Percentiles rank a stretch among this genome's conserved stretches.
Evolutionary conservation across 2,329 filamentous ascomycete species (phyloP).

Genomic region (Fusarium cyanostomum): DNA sequence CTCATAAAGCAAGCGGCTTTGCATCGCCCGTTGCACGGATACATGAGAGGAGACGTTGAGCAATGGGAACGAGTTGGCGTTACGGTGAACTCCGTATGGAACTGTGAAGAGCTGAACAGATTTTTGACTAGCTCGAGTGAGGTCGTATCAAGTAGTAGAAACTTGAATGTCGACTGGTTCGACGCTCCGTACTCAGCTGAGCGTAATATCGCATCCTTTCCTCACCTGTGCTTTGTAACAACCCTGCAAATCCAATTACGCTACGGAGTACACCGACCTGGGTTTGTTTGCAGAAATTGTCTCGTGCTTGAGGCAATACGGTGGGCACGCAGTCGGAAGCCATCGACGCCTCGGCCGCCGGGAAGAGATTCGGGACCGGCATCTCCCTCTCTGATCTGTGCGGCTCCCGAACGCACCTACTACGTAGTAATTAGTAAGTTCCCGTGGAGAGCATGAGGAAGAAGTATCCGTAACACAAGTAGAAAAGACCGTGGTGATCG

Average conservation of each 20-base stretch:
- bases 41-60: slow-evolving; percentile 10
- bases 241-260: slow-evolving; percentile 36
- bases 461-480: neutral
- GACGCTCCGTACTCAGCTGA: neutral
- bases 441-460: neutral
- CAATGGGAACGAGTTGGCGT: slow-evolving; percentile 3
- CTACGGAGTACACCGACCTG: slow-evolving; percentile 34
- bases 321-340: slow-evolving; percentile 14
- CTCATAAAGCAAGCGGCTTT: slow-evolving; percentile 6
- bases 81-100: neutral
- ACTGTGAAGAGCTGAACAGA: neutral
- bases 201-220: slow-evolving; percentile 24
- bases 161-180: neutral
- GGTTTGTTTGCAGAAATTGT: slow-evolving; percentile 33
- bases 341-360: slow-evolving; percentile 21
- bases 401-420: slow-evolving; percentile 21
- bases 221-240: slow-evolving; percentile 24
- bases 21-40: neutral
- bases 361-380: slow-evolving; percentile 13
- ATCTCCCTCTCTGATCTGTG: neutral
- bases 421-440: too few relatives aligned
- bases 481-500: slow-evolving; percentile 1
- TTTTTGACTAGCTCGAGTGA: neutral
- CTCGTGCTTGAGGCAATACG: slow-evolving; percentile 19
- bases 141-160: too few relatives aligned